phyloP scores from a whole-genome alignment of 768 basidiomycete genomes.

The Rubroboletus satanas region DNA sequence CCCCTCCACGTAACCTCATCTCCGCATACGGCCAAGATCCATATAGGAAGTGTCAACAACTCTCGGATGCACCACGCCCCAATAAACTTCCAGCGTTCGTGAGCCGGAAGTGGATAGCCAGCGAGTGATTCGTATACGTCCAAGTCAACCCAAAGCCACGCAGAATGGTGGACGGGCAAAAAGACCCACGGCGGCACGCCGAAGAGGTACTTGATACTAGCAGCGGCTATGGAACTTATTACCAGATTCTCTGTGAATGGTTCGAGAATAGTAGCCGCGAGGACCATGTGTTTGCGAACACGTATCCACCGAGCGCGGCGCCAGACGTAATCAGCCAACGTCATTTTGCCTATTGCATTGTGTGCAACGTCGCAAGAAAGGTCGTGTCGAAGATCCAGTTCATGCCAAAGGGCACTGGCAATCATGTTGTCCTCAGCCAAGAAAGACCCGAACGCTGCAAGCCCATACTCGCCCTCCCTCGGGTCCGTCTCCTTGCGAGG shows the following conservation, averaged over 20 bases:
- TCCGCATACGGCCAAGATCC: conserved; percentile 76
- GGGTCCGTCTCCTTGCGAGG: conserved; percentile 33
- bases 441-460: conserved; percentile 81
- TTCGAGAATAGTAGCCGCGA: conserved; percentile 81
- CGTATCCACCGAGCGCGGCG: conserved; percentile 95
- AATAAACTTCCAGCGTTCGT: conserved; percentile 56
- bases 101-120: conserved; percentile 52
- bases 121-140: conserved; percentile 78
- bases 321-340: conserved; percentile 78
- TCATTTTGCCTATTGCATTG: conserved; percentile 88
- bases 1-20: conserved; percentile 88
- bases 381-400: conserved; percentile 82
- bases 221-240: conserved; percentile 59
- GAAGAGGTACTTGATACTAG: conserved; percentile 49
- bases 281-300: conserved; percentile 91
- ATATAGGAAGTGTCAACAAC: conserved; percentile 83
- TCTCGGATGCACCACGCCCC: conserved; percentile 80
- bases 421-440: conserved; percentile 99
- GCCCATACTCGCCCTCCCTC: conserved; percentile 40
- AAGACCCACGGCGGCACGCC: conserved; percentile 53
- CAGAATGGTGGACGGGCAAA: conserved; percentile 53
- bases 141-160: conserved; percentile 78
- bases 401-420: conserved; percentile 88
- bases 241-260: conserved; percentile 89
- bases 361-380: conserved; percentile 87